Conservation (phyloP, 2,329 filamentous ascomycete genomes). For the Metarhizium humberi region DNA sequence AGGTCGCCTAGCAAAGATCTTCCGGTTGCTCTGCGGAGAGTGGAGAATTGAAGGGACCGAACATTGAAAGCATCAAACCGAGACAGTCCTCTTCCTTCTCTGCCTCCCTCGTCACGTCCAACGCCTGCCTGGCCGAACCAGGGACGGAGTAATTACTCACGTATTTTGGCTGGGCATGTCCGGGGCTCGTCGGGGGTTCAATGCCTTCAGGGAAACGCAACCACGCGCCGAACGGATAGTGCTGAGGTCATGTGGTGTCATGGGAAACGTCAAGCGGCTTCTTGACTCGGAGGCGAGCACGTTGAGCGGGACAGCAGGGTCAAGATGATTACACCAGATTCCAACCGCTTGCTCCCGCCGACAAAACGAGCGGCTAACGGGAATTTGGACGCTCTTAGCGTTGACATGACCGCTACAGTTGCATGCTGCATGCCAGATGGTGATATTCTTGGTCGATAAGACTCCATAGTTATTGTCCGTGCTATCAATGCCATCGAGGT, state of each 20-base stretch:
- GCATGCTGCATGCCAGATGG: neutral
- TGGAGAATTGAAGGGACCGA: conserved; percentile 6
- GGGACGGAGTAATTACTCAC: no score
- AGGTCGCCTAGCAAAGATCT: neutral
- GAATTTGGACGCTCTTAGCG: neutral
- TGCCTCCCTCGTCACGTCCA: conserved; percentile 3
- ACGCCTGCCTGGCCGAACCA: no score
- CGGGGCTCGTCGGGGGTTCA: no score
- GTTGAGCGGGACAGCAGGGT: neutral
- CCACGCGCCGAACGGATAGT: no score
- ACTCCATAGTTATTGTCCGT: no score
- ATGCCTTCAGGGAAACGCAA: no score
- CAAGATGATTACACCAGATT: neutral
- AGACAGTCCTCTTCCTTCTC: neutral
- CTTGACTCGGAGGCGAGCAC: neutral
- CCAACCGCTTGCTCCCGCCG: neutral
- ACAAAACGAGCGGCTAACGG: no score
- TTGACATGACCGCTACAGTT: neutral
- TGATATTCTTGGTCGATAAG: neutral
- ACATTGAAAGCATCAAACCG: neutral
- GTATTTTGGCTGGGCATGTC: no score
- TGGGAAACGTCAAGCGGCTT: neutral
- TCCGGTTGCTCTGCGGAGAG: conserved; percentile 6
- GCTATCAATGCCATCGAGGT: neutral
- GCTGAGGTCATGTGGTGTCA: no score